Conservation (phyloP, 1,139 yeast genomes). For the Scheffersomyces segobiensis region DNA sequence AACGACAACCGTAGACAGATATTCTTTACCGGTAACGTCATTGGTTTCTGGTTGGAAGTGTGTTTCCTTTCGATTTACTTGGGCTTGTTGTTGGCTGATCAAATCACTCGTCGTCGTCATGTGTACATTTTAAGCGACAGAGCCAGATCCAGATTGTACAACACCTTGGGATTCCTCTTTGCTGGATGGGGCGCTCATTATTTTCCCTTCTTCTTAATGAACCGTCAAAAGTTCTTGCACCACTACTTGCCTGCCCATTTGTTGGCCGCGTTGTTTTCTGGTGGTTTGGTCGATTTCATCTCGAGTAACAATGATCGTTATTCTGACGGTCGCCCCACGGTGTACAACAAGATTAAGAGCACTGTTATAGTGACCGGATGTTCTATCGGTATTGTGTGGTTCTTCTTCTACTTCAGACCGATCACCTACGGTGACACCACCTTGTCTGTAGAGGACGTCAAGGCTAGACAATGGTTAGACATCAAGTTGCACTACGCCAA, state of each 20-base stretch:
- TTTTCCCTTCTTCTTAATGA: conserved; percentile 89
- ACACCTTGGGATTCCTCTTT: conserved; percentile 81
- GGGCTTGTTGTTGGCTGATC: conserved; percentile 70
- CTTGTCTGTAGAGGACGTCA: conserved; percentile 63
- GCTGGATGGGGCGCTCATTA: conserved; percentile 88
- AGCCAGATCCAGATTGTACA: conserved; percentile 74
- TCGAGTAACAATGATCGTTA: conserved; percentile 59
- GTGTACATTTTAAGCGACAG: conserved; percentile 54
- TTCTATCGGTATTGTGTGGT: conserved; percentile 52
- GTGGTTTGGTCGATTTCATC: conserved; percentile 77
- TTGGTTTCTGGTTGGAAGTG: conserved; percentile 92
- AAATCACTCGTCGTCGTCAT: conserved; percentile 74
- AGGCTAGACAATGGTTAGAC: conserved; percentile 77
- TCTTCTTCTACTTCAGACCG: conserved; percentile 78
- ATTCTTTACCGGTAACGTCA: conserved; percentile 82
- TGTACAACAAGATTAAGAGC: conserved; percentile 28
- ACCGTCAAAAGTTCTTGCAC: conserved; percentile 90
- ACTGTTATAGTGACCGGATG: conserved; percentile 38
- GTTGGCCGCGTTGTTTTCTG: conserved; percentile 81
- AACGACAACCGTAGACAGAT: conserved; percentile 67
- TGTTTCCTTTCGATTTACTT: conserved; percentile 64
- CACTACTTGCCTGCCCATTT: conserved; percentile 97
- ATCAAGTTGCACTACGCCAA: conserved; percentile 83
- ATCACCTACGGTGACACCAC: conserved; percentile 79
- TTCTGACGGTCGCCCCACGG: conserved; percentile 19